These are phyloP conservation scores for Grigorovia jiainica DNA, from an alignment of 805 yeast species.

Conservation along the genomic window DNA sequence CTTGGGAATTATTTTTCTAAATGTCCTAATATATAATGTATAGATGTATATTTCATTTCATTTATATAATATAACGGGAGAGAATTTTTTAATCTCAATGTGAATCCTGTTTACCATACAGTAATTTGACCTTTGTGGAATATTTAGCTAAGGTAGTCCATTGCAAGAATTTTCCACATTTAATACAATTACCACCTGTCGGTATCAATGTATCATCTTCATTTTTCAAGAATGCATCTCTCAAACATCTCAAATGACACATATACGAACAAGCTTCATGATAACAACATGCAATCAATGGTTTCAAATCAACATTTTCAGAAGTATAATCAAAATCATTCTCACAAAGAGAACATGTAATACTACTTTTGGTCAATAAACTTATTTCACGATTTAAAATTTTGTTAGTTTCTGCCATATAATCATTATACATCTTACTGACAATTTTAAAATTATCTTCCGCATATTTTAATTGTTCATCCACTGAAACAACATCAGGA, in stretches of 20 bases:
- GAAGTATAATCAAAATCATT: slow-evolving; percentile 29
- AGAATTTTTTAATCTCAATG: not conserved
- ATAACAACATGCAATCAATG: slow-evolving; percentile 30
- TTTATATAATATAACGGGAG: too few relatives aligned
- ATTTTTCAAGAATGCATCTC: slow-evolving; percentile 13
- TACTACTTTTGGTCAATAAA: slow-evolving; percentile 15
- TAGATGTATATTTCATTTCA: too few relatives aligned
- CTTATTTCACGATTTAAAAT: slow-evolving; percentile 12
- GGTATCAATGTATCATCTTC: slow-evolving; percentile 6
- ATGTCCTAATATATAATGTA: too few relatives aligned
- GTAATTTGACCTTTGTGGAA: slow-evolving; percentile 15
- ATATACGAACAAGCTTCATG: slow-evolving; percentile 22
- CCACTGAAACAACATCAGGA: slow-evolving; percentile 4
- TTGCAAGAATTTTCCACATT: slow-evolving; percentile 15
- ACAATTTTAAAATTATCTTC: slow-evolving; percentile 22
- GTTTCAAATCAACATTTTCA: slow-evolving; percentile 19
- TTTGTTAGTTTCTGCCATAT: slow-evolving; percentile 8
- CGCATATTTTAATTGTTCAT: slow-evolving; percentile 10
- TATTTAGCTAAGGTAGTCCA: slow-evolving; percentile 25
- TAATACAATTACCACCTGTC: slow-evolving; percentile 22
- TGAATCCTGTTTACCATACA: slow-evolving; percentile 4
- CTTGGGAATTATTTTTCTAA: slow-evolving; percentile 39
- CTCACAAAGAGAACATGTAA: slow-evolving; percentile 29
- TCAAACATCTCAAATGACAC: slow-evolving; percentile 35
- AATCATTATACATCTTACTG: slow-evolving; percentile 16